Evolutionary conservation across 2,329 filamentous ascomycete genomes (phyloP), one percentile per base, ranked within the genome.

Genomic region (Xylariomycetidae sp.): DNA sequence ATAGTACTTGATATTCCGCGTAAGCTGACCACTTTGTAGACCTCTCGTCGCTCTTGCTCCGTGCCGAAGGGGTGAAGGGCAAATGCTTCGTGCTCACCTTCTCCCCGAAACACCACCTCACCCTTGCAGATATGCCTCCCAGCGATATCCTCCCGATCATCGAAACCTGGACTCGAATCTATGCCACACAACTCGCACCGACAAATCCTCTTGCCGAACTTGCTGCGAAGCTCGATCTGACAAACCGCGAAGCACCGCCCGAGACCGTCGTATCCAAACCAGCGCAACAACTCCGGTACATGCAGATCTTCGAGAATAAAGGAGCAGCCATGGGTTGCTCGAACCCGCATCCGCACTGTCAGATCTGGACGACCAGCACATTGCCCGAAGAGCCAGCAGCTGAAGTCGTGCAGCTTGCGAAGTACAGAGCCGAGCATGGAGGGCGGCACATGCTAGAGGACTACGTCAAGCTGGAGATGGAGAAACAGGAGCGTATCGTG

Each of bases 281-380:
- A 4, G 77, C 72, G 32, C 74, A 84, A 33, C 86, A 94, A 61
- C 87, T 94, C 51, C 78, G 84, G 34, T 96, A 94, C 64, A 95
- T 98, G 89, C 92, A 98, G 58, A 96, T 98, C 44, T 98, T 98
- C 43, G 92, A 98, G 65, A 98, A 98, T 69, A 98, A 98, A 64
- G 92, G 92, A 32, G 79, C 85, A 1, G 87, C 90, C 9, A 98
- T 98, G 92, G 92, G 92, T 32, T 98, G 92, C 68, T 96, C 90
- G 2, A 98, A 98, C 59, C 92, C 92, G 1, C 92, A 98, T 59
- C 92, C 92, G 1, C 92, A 98, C 63, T 90, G 92, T 38, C 92
- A 98, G 60, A 73, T 95, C 42, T 98, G 92, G 92, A 92, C 87
- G 2, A 94, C 89, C 0, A 95, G 86, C 15, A 83, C 80, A 6